Conservation (phyloP, 345 rosid species). For the Linum usitatissimum region DNA sequence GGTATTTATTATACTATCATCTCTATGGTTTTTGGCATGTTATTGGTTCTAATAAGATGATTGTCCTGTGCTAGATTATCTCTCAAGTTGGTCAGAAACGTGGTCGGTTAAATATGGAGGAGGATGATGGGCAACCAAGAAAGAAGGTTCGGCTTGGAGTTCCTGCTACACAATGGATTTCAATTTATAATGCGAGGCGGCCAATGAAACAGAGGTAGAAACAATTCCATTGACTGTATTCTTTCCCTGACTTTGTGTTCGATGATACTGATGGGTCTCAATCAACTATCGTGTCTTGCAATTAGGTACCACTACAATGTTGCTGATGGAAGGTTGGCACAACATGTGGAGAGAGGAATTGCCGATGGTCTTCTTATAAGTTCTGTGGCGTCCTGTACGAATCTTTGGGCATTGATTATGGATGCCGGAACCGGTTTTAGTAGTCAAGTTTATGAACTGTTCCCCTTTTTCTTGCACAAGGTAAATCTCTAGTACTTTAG, state of each 20-base stretch:
- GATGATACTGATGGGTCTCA: neutral
- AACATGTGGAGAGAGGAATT: conserved; percentile 25
- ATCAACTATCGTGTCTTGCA: neutral
- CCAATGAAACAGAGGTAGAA: conserved; percentile 28
- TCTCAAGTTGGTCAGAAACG: conserved; percentile 27
- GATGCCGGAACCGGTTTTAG: conserved; percentile 5
- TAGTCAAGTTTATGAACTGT: conserved; percentile 1
- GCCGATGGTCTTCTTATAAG: conserved; percentile 6
- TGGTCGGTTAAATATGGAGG: conserved; percentile 24
- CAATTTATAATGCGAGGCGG: conserved; percentile 24
- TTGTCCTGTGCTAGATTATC: neutral
- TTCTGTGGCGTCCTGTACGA: neutral
- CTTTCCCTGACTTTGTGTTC: neutral
- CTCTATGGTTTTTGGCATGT: neutral
- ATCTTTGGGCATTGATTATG: conserved; percentile 4
- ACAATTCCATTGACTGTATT: neutral
- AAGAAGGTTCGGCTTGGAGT: conserved; percentile 25
- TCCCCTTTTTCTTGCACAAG: conserved; percentile 6
- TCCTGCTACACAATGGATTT: conserved; percentile 30
- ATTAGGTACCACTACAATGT: conserved; percentile 27
- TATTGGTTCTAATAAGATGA: conserved; percentile 1
- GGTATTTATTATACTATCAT: conserved; percentile 10
- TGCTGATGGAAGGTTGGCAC: conserved; percentile 23
- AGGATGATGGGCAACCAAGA: conserved; percentile 27
- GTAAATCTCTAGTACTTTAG: neutral